Percentiles rank a stretch among this genome's conserved stretches.
These are phyloP conservation scores for Metarhizium guizhouense DNA, from an alignment of 2,329 filamentous ascomycete genomes.

Conservation along the genomic window DNA sequence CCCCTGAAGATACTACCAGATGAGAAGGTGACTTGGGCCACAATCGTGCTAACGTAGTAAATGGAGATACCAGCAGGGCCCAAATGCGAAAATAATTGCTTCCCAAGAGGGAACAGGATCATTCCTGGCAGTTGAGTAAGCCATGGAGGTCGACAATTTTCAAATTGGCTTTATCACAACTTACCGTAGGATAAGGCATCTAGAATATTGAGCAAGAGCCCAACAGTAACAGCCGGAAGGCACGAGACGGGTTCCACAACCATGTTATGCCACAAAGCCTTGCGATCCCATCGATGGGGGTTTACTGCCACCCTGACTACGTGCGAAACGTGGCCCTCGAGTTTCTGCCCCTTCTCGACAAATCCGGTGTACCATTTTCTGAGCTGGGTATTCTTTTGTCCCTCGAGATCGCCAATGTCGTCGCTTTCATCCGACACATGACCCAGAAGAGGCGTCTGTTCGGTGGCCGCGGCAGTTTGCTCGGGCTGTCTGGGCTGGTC, in stretches of 20 bases:
- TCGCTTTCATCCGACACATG: slow-evolving; percentile 21
- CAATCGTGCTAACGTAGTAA: slow-evolving; percentile 96
- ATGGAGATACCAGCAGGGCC: slow-evolving; percentile 95
- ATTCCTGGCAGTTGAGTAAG: slow-evolving; percentile 46
- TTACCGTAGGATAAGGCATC: slow-evolving; percentile 88
- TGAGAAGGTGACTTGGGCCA: slow-evolving; percentile 87
- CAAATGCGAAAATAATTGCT: slow-evolving; percentile 73
- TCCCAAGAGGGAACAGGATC: slow-evolving; percentile 89
- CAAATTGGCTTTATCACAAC: slow-evolving; percentile 11
- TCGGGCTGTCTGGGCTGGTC: slow-evolving; percentile 7
- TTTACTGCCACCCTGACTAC: slow-evolving; percentile 34
- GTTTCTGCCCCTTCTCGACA: slow-evolving; percentile 20
- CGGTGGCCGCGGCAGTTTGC: slow-evolving; percentile 18
- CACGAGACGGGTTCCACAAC: slow-evolving; percentile 61
- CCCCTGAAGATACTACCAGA: slow-evolving; percentile 81
- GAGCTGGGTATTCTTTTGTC: slow-evolving; percentile 32
- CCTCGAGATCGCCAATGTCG: slow-evolving; percentile 37
- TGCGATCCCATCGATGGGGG: slow-evolving; percentile 64
- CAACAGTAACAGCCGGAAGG: slow-evolving; percentile 80
- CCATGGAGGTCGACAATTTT: not conserved
- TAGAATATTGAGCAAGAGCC: slow-evolving; percentile 81
- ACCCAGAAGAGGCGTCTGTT: slow-evolving; percentile 40
- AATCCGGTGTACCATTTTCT: slow-evolving; percentile 26
- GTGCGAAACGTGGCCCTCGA: slow-evolving; percentile 22
- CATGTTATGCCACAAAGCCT: slow-evolving; percentile 52